A percentile compares a stretch with the other conserved stretches of the same genome.
Conservation (phyloP, 1,284 basidiomycete species). For the Clitocybe nebularis region DNA sequence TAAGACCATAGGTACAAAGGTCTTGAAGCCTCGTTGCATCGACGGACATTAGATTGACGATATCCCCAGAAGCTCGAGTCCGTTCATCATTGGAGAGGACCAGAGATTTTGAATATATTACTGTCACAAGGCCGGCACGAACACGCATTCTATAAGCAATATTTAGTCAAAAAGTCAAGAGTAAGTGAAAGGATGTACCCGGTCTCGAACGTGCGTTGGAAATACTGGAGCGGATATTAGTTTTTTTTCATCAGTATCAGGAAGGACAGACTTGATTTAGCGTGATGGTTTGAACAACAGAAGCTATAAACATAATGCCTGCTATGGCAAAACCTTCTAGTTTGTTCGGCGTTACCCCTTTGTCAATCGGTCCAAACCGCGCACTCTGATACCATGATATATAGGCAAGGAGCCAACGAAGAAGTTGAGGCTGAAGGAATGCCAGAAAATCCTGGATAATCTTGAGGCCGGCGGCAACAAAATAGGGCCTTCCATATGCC, state of each 20-base stretch:
- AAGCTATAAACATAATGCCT: constrained; percentile 74
- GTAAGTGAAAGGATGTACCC: constrained; percentile 37
- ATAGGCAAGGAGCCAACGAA: constrained; percentile 78
- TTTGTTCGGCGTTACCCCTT: constrained; percentile 25
- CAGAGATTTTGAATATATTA: constrained; percentile 85
- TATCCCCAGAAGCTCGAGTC: constrained; percentile 81
- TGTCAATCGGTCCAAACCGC: constrained; percentile 26
- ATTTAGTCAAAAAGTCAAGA: neutral
- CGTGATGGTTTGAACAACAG: constrained; percentile 76
- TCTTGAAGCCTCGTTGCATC: constrained; percentile 86
- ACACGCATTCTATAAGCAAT: constrained; percentile 66
- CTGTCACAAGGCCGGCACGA: constrained; percentile 81
- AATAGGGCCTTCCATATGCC: constrained; percentile 80
- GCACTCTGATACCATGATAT: constrained; percentile 72
- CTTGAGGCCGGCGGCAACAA: constrained; percentile 68
- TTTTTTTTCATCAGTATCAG: too few relatives aligned
- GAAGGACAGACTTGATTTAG: constrained; percentile 83
- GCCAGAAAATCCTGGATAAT: constrained; percentile 74
- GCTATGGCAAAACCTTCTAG: constrained; percentile 74
- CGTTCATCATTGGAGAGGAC: constrained; percentile 84
- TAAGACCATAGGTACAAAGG: constrained; percentile 77
- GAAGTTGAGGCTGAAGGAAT: constrained; percentile 88
- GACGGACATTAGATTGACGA: constrained; percentile 92
- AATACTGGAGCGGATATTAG: too few relatives aligned
- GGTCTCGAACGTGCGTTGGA: constrained; percentile 76